Evolutionary conservation across 352 stramenopile genomes (phyloP), one percentile per base, ranked within the genome.

Genomic region (Phytophthora multivora): DNA sequence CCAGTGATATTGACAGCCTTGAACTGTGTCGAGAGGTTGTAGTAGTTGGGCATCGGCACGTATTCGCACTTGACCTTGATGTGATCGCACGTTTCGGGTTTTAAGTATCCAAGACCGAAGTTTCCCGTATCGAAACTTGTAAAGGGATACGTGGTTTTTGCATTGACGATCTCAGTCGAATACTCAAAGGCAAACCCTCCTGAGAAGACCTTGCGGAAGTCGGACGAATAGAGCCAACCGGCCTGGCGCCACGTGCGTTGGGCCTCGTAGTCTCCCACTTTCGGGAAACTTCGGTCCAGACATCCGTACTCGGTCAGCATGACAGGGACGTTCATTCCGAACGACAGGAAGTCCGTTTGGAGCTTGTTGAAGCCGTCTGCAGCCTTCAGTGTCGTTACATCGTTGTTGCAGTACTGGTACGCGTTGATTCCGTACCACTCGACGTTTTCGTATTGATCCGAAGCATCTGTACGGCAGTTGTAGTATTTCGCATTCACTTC

Each of bases 291-390:
- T 33, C 59, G n/a, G 50, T 82, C 78, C 8, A 93, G 40, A 51
- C 89, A 96, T 5, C 88, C 89, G 57, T 89, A 96, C 59, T 97
- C 88, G 1, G 83, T 90, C 18, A 96, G 66, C 55, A 97, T 65
- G 8, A 92, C 77, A 2, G 88, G 89, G 57, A 93, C 88, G 11
- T 78, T 79, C 54, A 86, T 71, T n/a, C 81, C 71, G 52, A 80
- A 89, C 2, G 41, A 39, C 25, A 52, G 38, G 48, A 94, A 95
- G 40, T 83, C 70, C 2, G 61, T 68, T 15, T 79, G 59, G 6
- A 96, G 63, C 8, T 78, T 41, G 12, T 75, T 56, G 48, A 86
- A 94, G 5, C 87, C 79, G 9, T 31, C 40, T 5, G 78, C 71
- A 38, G 28, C 28, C 9, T 11, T 33, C 9, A 33, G 28, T 12